Evolutionary conservation across 805 yeast genomes (phyloP).

Genomic region (Kluyveromyces dobzhanskii): DNA sequence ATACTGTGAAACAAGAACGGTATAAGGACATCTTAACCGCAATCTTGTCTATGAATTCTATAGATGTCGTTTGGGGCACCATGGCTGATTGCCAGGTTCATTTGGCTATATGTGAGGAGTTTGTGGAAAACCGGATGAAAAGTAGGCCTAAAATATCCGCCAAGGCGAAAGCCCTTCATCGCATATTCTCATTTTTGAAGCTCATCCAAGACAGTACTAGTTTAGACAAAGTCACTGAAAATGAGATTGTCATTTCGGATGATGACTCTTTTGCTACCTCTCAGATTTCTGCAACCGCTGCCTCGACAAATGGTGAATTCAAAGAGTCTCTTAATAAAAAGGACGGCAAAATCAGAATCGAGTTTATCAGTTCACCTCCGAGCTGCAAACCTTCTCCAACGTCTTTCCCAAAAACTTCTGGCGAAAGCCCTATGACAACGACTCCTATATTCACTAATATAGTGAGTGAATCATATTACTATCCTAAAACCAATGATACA

Average conservation of each 20-base stretch:
- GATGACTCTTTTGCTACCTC: no score
- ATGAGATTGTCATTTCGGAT: conserved; percentile 19
- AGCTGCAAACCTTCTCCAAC: conserved; percentile 23
- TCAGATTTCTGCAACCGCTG: conserved; percentile 6
- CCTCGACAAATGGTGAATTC: conserved; percentile 13
- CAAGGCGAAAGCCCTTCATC: conserved; percentile 69
- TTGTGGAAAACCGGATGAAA: conserved; percentile 60
- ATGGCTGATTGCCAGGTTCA: conserved; percentile 78
- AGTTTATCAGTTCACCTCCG: conserved; percentile 21
- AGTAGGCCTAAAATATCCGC: conserved; percentile 58
- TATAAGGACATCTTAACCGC: conserved; percentile 82
- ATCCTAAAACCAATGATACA: conserved; percentile 32
- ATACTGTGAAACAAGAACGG: conserved; percentile 48
- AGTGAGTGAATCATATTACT: conserved; percentile 31
- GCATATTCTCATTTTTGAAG: conserved; percentile 68
- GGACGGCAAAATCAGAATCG: conserved; percentile 42
- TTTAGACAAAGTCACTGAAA: conserved; percentile 21
- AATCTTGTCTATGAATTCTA: conserved; percentile 75
- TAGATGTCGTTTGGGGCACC: conserved; percentile 86
- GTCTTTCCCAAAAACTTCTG: neutral
- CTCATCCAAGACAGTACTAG: conserved; percentile 69
- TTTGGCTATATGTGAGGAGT: conserved; percentile 66
- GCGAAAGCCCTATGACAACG: conserved; percentile 6
- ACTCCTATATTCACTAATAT: conserved; percentile 37
- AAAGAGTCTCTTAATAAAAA: conserved; percentile 33